phyloP scores from a whole-genome alignment of 1,139 yeast species.

The Diutina neorugosa region DNA sequence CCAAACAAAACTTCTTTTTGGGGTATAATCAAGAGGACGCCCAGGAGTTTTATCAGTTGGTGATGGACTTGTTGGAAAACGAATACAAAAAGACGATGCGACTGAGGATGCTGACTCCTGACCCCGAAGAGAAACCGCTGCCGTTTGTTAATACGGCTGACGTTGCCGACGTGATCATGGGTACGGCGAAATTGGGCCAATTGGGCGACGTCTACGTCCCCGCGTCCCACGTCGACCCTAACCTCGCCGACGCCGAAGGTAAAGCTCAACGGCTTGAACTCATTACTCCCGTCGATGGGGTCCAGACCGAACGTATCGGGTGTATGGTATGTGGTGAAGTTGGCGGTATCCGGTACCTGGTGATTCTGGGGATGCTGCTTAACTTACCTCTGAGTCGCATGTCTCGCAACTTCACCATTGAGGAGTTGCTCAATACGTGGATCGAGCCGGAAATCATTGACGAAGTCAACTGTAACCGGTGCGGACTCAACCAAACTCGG shows the following conservation, averaged over 20 bases:
- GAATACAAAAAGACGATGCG: constrained; percentile 29
- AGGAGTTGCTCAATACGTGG: constrained; percentile 59
- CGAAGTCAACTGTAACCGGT: constrained; percentile 87
- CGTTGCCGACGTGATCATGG: constrained; percentile 21
- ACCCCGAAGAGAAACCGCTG: constrained; percentile 8
- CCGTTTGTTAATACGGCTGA: constrained; percentile 14
- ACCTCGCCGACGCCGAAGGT: constrained; percentile 26
- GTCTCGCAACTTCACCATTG: constrained; percentile 34
- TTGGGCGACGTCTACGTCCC: constrained; percentile 60
- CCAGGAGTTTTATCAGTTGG: constrained; percentile 81
- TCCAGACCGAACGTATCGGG: constrained; percentile 77
- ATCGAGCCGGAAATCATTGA: constrained; percentile 73
- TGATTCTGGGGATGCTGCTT: constrained; percentile 69
- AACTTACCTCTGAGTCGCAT: constrained; percentile 36
- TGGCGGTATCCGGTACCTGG: constrained; percentile 81
- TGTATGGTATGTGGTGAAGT: constrained; percentile 85
- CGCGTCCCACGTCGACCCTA: constrained; percentile 63
- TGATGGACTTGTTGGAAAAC: constrained; percentile 59
- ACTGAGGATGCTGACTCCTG: constrained; percentile 2
- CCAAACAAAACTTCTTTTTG: constrained; percentile 60
- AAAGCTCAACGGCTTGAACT: constrained; percentile 43
- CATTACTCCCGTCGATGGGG: constrained; percentile 83
- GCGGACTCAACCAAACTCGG: constrained; percentile 58
- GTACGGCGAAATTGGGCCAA: constrained; percentile 39
- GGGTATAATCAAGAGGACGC: constrained; percentile 94